Evolutionary conservation across 2,329 filamentous ascomycete genomes (phyloP).

Genomic region (Cordyceps cicadae): DNA sequence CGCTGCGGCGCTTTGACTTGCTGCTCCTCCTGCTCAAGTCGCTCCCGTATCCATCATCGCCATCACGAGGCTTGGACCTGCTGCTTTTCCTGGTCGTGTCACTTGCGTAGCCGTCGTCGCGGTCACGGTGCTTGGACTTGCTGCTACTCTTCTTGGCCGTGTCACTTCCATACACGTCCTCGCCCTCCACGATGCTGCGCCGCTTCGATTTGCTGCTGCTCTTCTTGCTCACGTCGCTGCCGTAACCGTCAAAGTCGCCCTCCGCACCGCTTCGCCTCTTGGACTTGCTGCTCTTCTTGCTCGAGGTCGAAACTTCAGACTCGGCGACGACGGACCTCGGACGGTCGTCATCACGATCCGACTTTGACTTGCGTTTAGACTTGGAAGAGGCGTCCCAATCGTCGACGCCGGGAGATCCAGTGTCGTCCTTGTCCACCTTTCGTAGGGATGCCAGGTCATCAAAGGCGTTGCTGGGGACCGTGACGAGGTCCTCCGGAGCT

Average conservation of each 20-base stretch:
- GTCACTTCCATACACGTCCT: slow-evolving; percentile 26
- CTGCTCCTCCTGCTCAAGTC: slow-evolving; percentile 34
- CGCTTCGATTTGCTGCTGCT: slow-evolving; percentile 33
- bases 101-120: slow-evolving; percentile 25
- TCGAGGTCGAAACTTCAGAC: slow-evolving; percentile 28
- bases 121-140: slow-evolving; percentile 28
- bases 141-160: slow-evolving; percentile 26
- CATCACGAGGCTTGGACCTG: slow-evolving; percentile 31
- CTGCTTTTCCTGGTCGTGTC: slow-evolving; percentile 33
- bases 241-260: slow-evolving; percentile 24
- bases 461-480: slow-evolving; percentile 23
- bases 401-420: slow-evolving; percentile 16
- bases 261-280: slow-evolving; percentile 29
- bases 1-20: slow-evolving; percentile 31
- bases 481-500: slow-evolving; percentile 20
- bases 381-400: slow-evolving; percentile 29
- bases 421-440: slow-evolving; percentile 22
- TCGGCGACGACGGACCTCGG: slow-evolving; percentile 23
- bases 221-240: slow-evolving; percentile 24
- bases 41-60: slow-evolving; percentile 25
- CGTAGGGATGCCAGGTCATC: slow-evolving; percentile 18
- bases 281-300: slow-evolving; percentile 29
- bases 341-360: slow-evolving; percentile 22
- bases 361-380: slow-evolving; percentile 23
- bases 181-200: slow-evolving; percentile 28